These are phyloP conservation scores for Aspergillus phoenicis DNA, from an alignment of 2,329 filamentous ascomycete genomes.

Conservation along the genomic window DNA sequence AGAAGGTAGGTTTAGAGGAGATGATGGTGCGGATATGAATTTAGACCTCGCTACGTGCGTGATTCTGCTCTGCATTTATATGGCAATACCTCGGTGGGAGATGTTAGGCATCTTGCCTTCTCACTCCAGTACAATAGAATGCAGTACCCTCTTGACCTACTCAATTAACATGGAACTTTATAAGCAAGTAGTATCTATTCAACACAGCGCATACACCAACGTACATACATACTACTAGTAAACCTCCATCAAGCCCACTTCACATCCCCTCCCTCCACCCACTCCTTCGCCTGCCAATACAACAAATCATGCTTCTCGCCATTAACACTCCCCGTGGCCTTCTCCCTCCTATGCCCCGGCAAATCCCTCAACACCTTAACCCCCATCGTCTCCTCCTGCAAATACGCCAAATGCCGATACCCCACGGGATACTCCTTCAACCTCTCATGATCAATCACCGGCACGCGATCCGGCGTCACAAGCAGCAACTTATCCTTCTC, in stretches of 20 bases:
- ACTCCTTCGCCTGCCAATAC: conserved; percentile 48
- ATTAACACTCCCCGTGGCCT: conserved; percentile 26
- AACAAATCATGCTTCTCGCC: conserved; percentile 51
- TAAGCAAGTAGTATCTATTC: too few relatives aligned
- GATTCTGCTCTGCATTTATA: too few relatives aligned
- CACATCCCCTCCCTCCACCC: conserved; percentile 47
- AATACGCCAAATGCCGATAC: conserved; percentile 49
- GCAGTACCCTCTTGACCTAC: too few relatives aligned
- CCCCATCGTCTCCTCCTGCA: conserved; percentile 52
- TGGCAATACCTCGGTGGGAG: too few relatives aligned
- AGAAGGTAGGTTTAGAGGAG: too few relatives aligned
- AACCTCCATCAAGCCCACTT: not conserved
- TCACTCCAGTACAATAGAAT: too few relatives aligned
- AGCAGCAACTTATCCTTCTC: conserved; percentile 57
- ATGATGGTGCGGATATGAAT: too few relatives aligned
- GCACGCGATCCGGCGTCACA: conserved; percentile 48
- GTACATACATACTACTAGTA: too few relatives aligned
- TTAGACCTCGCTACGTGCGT: too few relatives aligned
- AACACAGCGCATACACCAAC: too few relatives aligned
- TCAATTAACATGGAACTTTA: too few relatives aligned
- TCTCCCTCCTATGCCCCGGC: conserved; percentile 48
- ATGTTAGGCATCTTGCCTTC: too few relatives aligned
- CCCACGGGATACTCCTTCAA: conserved; percentile 47
- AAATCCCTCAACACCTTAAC: conserved; percentile 49
- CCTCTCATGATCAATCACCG: conserved; percentile 44